Evolutionary conservation across 2,329 filamentous ascomycete genomes (phyloP).

Genomic region (Phyllosticta citribraziliensis): DNA sequence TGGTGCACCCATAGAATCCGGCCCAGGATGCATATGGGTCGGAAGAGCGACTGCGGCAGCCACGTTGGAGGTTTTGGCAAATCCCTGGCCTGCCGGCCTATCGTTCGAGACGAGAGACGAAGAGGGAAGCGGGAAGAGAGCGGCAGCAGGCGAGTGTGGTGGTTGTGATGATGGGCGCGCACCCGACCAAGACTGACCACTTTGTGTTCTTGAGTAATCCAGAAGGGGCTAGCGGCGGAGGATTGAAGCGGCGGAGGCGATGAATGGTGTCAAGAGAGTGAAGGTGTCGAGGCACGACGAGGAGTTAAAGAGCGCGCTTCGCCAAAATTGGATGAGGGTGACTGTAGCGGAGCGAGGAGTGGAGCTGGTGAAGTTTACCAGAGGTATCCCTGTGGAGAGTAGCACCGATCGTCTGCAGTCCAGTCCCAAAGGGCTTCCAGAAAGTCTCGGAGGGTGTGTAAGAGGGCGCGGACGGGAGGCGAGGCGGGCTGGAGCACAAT

Average conservation of each 20-base stretch:
- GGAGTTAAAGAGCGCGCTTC: constrained; percentile 9
- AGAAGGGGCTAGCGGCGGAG: constrained; percentile 31
- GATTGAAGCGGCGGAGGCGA: not conserved
- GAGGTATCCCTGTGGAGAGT: constrained; percentile 23
- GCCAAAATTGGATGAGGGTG: constrained; percentile 9
- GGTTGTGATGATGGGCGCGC: constrained; percentile 27
- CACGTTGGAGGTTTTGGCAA: constrained; percentile 46
- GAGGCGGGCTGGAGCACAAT: constrained; percentile 28
- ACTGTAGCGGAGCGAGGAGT: constrained; percentile 10
- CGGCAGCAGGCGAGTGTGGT: constrained; percentile 10
- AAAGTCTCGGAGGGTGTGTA: constrained; percentile 31
- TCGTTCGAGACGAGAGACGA: constrained; percentile 24
- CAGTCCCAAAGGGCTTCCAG: constrained; percentile 33
- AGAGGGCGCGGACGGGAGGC: constrained; percentile 25
- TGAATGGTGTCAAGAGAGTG: not conserved
- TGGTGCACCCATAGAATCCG: constrained; percentile 51
- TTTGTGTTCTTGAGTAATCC: constrained; percentile 39
- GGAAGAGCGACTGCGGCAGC: constrained; percentile 52
- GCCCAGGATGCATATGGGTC: constrained; percentile 52
- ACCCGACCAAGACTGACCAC: constrained; percentile 40
- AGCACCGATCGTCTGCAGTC: constrained; percentile 25
- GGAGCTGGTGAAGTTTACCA: constrained; percentile 2
- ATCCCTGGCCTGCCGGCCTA: constrained; percentile 32
- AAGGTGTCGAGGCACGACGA: constrained; percentile 1
- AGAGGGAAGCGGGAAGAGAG: constrained; percentile 28